phyloP scores from a whole-genome alignment of 2,329 filamentous ascomycete genomes.

The Botryotinia globosa region DNA sequence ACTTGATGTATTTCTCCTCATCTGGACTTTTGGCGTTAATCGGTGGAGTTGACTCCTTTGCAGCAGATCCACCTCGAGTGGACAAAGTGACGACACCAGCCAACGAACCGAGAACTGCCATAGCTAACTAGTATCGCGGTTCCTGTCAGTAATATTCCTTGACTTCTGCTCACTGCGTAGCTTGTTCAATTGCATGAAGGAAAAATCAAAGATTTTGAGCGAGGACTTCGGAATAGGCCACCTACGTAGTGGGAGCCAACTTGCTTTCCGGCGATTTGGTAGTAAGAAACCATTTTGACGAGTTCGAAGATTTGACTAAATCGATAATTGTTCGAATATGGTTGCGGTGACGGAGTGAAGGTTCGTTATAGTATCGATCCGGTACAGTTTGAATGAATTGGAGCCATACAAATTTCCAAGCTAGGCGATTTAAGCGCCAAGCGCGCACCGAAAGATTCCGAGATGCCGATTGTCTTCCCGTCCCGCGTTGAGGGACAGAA shows the following conservation, averaged over 20 bases:
- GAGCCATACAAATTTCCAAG: slow-evolving; percentile 17
- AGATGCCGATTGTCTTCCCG: neutral
- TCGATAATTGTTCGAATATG: neutral
- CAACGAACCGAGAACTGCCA: slow-evolving; percentile 34
- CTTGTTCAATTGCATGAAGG: slow-evolving; percentile 22
- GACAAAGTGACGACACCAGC: slow-evolving; percentile 25
- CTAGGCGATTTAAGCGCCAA: slow-evolving; percentile 22
- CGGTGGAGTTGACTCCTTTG: slow-evolving; percentile 35
- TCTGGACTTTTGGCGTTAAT: slow-evolving; percentile 39
- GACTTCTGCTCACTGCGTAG: neutral
- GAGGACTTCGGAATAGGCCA: slow-evolving; percentile 13
- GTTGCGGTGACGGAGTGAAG: neutral
- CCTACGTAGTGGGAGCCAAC: slow-evolving; percentile 39
- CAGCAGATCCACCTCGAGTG: slow-evolving; percentile 32
- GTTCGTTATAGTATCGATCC: slow-evolving; percentile 10
- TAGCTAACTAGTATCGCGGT: slow-evolving; percentile 34
- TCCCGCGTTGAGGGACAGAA: neutral
- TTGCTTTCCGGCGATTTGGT: slow-evolving; percentile 38
- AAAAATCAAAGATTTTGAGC: slow-evolving; percentile 25
- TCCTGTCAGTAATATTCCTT: slow-evolving; percentile 25
- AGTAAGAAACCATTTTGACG: slow-evolving; percentile 38
- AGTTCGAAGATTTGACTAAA: neutral
- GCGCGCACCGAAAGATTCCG: slow-evolving; percentile 9
- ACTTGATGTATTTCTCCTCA: slow-evolving; percentile 41
- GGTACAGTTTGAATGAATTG: slow-evolving; percentile 2